Evolutionary conservation across 176 grass and related monocot genomes (phyloP).

Genomic region (Pontederia paniculata): DNA sequence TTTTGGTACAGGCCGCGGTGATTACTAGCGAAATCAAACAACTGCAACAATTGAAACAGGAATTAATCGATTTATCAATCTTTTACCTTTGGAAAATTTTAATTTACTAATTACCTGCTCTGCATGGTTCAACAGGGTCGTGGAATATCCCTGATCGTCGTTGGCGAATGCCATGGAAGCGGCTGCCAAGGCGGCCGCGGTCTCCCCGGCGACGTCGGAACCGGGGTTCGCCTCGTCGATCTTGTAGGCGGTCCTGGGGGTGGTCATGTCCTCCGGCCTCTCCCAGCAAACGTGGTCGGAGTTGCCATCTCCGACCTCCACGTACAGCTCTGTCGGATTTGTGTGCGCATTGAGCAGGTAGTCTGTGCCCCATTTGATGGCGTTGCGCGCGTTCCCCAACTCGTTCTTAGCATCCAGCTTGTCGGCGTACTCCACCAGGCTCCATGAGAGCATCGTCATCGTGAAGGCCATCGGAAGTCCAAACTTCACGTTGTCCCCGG

Average conservation of each 20-base stretch:
- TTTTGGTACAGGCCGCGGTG: slow-evolving; percentile 51
- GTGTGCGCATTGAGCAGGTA: slow-evolving; percentile 54
- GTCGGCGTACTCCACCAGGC: slow-evolving; percentile 9
- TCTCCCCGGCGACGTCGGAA: slow-evolving; percentile 68
- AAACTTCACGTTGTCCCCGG: slow-evolving; percentile 16
- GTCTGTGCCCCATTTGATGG: slow-evolving; percentile 67
- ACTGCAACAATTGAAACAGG: slow-evolving; percentile 20
- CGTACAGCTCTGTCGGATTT: slow-evolving; percentile 32
- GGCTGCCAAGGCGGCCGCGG: slow-evolving; percentile 48
- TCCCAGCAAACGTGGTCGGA: slow-evolving; percentile 82
- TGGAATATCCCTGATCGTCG: slow-evolving; percentile 9
- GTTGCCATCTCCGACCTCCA: slow-evolving; percentile 66
- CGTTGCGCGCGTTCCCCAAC: slow-evolving; percentile 33
- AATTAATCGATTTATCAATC: too few relatives aligned
- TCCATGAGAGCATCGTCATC: not conserved
- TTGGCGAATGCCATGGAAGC: slow-evolving; percentile 32
- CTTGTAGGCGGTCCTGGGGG: slow-evolving; percentile 26
- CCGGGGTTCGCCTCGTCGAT: slow-evolving; percentile 31
- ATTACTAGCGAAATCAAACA: slow-evolving; percentile 54
- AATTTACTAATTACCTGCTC: too few relatives aligned
- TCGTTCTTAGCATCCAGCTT: slow-evolving; percentile 28
- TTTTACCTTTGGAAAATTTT: too few relatives aligned
- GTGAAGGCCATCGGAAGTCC: slow-evolving; percentile 8
- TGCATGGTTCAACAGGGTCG: slow-evolving; percentile 38
- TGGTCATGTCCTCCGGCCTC: slow-evolving; percentile 86